Evolutionary conservation across 345 rosid species (phyloP), one percentile per base, ranked within the genome.

Genomic region (Sisymbrium irio): DNA sequence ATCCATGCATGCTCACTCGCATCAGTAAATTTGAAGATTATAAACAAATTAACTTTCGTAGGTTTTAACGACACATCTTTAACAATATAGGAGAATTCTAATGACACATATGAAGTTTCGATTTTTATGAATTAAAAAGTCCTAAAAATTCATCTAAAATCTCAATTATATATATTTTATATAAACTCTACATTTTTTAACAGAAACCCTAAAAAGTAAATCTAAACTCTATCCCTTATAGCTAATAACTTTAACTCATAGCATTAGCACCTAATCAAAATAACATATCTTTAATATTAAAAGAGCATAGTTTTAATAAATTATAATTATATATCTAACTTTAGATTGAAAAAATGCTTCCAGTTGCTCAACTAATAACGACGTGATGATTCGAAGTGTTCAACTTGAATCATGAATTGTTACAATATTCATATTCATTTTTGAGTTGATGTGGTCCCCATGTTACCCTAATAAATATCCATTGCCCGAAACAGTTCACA

Each of bases 401-500:
- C 22, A 49, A 39, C n/a, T 15, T 25, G 19, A 71, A 71, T 60
- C 33, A 13, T 25, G 7, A 13, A 18, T 37, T 39, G 17, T 10
- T 61, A 37, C 37, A 39, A 11, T 49, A 39, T 18, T 30, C 2
- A 12, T 15, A 28, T 46, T 47, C 32, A 1, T 47, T 27, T 17
- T 19, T 10, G 9, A 53, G 14, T 32, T 32, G 18, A n/a, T 11
- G 19, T 64, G 65, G 65, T 55, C 44, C 76, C 57, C 22, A 35
- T 20, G 40, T 35, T 22, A 36, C 41, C 22, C 39, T 63, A 12
- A 73, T 73, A 73, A 56, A 56, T 73, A 73, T 9, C 50, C 65
- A 17, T 56, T 25, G 5, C 33, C 15, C 13, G 40, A 55, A 64
- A 45, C 15, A 73, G 71, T 73, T 65, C 57, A 72, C 44, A 73